A percentile compares a stretch with the other conserved stretches of the same genome.
Conservation (phyloP, 2,329 filamentous ascomycete genomes). For the Magnaporthiopsis rhizophila region DNA sequence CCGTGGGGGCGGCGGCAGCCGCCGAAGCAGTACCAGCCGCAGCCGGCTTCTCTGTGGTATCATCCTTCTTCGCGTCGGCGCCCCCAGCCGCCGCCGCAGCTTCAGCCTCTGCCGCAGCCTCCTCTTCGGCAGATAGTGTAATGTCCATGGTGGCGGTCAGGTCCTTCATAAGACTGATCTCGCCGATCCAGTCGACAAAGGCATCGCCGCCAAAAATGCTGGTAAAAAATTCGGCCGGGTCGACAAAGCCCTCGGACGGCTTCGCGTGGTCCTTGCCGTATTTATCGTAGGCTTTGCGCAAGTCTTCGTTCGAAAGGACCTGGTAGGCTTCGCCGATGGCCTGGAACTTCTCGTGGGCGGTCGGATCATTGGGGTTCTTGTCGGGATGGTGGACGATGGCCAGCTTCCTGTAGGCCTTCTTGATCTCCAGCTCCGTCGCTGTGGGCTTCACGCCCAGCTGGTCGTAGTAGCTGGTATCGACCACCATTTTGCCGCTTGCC, state of each 20-base stretch:
- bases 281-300: conserved; percentile 91
- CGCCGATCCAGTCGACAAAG: conserved; percentile 93
- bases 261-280: conserved; percentile 93
- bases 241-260: conserved; percentile 85
- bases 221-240: conserved; percentile 94
- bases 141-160: conserved; percentile 98
- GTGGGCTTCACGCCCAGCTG: conserved; percentile 75
- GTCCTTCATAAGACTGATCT: conserved; percentile 98
- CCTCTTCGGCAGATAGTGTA: conserved; percentile 67
- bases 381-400: conserved; percentile 94
- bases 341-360: conserved; percentile 91
- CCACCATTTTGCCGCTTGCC: conserved; percentile 55
- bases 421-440: conserved; percentile 87
- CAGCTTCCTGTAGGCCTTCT: conserved; percentile 91
- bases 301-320: conserved; percentile 78
- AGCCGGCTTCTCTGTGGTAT: background rate
- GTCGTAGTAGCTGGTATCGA: conserved; percentile 85
- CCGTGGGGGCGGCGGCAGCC: conserved; percentile 18
- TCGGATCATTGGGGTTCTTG: conserved; percentile 96
- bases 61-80: background rate
- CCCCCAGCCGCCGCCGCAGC: conserved; percentile 9
- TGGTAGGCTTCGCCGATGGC: conserved; percentile 67
- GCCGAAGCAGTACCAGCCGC: conserved; percentile 24
- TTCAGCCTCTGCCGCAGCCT: conserved; percentile 36
- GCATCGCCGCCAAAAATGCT: conserved; percentile 97